Evolutionary conservation across 495 filamentous ascomycete genomes (phyloP), one percentile per base, ranked within the genome.

Genomic region (Amniculicola lignicola): DNA sequence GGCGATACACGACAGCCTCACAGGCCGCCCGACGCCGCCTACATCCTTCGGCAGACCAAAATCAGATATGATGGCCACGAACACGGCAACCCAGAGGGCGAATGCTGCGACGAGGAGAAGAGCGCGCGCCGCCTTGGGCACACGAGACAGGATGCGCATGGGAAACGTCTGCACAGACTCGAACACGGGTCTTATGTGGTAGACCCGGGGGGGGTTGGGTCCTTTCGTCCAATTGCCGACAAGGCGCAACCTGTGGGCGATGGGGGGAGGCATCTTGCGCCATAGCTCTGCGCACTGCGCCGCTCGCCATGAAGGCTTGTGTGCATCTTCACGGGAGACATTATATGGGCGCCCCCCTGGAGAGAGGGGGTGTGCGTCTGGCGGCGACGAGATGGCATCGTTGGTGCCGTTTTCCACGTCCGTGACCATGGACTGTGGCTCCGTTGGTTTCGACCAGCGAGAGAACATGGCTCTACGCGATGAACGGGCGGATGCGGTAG

Each of bases 121-220:
- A 16, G 51, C n/a, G 3, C 51, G 41, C 12, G 21, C 36, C 11
- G 16, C 21, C 23, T 28, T 54, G 4, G 57, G 51, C 5, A 61
- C 36, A 22, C 42, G 57, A 1, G 22, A 16, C 4, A 61, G 12
- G 4, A 54, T 14, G 18, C 51, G 57, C 5, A 21, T 16, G 14
- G 51, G 51, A 49, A 38, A 31, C 16, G 36, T 55, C 24, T 61
- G 57, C n/a, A 61, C 10, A 1, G 35, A 16, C 40, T 61, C 57
- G 27, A 55, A 49, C 9, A 61, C 18, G 1, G 57, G 57, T 44
- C 45, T 33, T 22, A 61, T 55, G 27, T 22, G 43, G 21, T 61
- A 50, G 6, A 16, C 5, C 16, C n/a, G 12, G 1, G 50, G 50
- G 1, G 57, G 57, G 35, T 61, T 18, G 1, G 57, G 57, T 12